phyloP scores from a whole-genome alignment of 2,329 filamentous ascomycete species.

The Juglanconis juglandina region DNA sequence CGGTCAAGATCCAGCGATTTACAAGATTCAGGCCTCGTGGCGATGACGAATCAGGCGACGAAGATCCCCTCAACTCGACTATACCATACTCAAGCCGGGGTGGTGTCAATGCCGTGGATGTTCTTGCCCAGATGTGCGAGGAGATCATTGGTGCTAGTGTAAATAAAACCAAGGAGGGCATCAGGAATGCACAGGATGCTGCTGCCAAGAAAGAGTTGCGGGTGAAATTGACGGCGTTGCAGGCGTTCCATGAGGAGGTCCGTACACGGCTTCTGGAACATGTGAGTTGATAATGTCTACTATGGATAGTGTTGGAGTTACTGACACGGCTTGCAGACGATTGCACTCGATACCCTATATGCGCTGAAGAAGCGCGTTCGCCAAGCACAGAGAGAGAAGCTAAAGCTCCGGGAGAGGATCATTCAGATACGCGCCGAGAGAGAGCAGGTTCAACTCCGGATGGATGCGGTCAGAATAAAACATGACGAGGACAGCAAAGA shows the following conservation, averaged over 20 bases:
- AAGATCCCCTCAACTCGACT: slow-evolving; percentile 45
- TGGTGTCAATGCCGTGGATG: slow-evolving; percentile 61
- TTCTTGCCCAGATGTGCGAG: slow-evolving; percentile 58
- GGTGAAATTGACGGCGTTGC: slow-evolving; percentile 54
- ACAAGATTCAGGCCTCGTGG: slow-evolving; percentile 41
- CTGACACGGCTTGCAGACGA: slow-evolving; percentile 38
- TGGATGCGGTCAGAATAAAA: slow-evolving; percentile 59
- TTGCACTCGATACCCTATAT: slow-evolving; percentile 57
- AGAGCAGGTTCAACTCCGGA: slow-evolving; percentile 59
- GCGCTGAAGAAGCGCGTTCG: slow-evolving; percentile 56
- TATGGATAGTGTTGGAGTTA: neutral
- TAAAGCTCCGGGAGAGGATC: slow-evolving; percentile 58
- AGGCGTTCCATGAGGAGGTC: slow-evolving; percentile 57
- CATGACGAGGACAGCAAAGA: slow-evolving; percentile 54
- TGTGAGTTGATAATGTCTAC: slow-evolving; percentile 36
- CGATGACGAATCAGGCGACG: slow-evolving; percentile 38
- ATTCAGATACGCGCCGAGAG: slow-evolving; percentile 55
- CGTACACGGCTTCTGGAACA: slow-evolving; percentile 55
- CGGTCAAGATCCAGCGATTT: slow-evolving; percentile 47
- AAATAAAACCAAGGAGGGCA: slow-evolving; percentile 43
- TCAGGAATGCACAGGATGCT: slow-evolving; percentile 39
- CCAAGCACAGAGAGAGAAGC: slow-evolving; percentile 54
- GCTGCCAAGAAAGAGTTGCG: slow-evolving; percentile 51
- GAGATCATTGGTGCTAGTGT: slow-evolving; percentile 55
- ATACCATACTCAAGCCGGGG: slow-evolving; percentile 52